A percentile compares a stretch with the other conserved stretches of the same genome.
Evolutionary conservation across 176 grass and related monocot species (phyloP).

Genomic region (Areca catechu): DNA sequence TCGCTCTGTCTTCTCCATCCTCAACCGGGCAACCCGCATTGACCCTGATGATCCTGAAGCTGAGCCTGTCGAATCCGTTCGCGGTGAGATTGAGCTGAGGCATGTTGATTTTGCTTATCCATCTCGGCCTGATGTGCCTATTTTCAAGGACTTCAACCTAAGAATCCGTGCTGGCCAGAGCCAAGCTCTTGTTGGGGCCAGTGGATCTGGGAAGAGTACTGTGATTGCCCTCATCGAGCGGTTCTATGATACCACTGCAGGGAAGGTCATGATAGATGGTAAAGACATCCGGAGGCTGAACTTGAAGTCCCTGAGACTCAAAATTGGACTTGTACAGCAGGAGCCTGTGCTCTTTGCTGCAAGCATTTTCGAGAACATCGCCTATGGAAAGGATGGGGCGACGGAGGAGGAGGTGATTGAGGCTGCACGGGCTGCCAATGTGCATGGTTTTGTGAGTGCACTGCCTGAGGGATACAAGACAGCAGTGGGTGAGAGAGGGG

Average conservation of each 20-base stretch:
- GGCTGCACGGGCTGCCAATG: conserved; percentile 69
- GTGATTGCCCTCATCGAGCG: conserved; percentile 78
- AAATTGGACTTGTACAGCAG: conserved; percentile 89
- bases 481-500: conserved; percentile 66
- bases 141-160: conserved; percentile 99
- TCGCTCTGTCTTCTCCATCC: conserved; percentile 74
- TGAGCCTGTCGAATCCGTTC: conserved; percentile 50
- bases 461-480: conserved; percentile 70
- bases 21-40: conserved; percentile 65
- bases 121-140: conserved; percentile 56
- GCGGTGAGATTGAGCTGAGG: conserved; percentile 79
- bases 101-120: conserved; percentile 84
- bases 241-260: conserved; percentile 68
- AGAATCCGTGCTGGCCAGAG: conserved; percentile 79
- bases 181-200: conserved; percentile 78
- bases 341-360: conserved; percentile 79
- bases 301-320: conserved; percentile 64
- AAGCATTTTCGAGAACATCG: conserved; percentile 91
- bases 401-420: conserved; percentile 65
- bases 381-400: conserved; percentile 77
- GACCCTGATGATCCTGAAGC: conserved; percentile 77
- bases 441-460: conserved; percentile 70
- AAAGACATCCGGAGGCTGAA: conserved; percentile 74
- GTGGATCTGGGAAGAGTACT: conserved; percentile 92
- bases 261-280: conserved; percentile 75